A percentile compares a stretch with the other conserved stretches of the same genome.
Conservation (phyloP, 2,329 filamentous ascomycete genomes). For the Colletotrichum nymphaeae region DNA sequence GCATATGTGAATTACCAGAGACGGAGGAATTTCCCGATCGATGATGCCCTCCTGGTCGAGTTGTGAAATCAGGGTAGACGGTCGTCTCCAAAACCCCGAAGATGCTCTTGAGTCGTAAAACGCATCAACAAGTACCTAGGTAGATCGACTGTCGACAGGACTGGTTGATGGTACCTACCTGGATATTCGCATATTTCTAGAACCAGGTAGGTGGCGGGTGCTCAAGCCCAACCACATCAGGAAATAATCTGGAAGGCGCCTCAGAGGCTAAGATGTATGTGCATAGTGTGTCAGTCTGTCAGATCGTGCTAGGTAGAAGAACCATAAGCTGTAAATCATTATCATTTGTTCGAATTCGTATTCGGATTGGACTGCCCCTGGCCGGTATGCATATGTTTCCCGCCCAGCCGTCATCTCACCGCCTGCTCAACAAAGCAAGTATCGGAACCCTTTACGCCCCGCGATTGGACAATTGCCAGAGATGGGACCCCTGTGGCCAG, state of each 20-base stretch:
- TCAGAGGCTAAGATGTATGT: background rate
- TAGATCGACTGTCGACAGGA: background rate
- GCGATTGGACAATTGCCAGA: slow-evolving; percentile 16
- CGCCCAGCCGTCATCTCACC: background rate
- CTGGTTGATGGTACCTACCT: no score
- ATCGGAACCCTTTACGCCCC: no score
- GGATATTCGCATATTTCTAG: background rate
- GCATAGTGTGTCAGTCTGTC: no score
- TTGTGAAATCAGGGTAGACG: no score
- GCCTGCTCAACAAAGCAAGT: slow-evolving; percentile 14
- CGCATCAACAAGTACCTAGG: background rate
- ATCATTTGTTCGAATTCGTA: slow-evolving; percentile 23
- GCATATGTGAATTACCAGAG: no score
- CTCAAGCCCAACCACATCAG: background rate
- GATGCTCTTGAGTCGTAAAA: background rate
- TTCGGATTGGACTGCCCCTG: slow-evolving; percentile 20
- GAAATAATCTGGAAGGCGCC: background rate
- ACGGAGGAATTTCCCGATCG: no score
- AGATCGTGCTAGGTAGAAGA: no score
- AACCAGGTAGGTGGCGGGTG: background rate
- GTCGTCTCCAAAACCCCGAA: no score
- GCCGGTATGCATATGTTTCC: background rate
- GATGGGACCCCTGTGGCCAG: background rate
- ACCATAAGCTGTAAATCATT: background rate
- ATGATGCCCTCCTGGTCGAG: no score